Conservation (phyloP, 345 rosid species). For the Hypericum androsaemum region DNA sequence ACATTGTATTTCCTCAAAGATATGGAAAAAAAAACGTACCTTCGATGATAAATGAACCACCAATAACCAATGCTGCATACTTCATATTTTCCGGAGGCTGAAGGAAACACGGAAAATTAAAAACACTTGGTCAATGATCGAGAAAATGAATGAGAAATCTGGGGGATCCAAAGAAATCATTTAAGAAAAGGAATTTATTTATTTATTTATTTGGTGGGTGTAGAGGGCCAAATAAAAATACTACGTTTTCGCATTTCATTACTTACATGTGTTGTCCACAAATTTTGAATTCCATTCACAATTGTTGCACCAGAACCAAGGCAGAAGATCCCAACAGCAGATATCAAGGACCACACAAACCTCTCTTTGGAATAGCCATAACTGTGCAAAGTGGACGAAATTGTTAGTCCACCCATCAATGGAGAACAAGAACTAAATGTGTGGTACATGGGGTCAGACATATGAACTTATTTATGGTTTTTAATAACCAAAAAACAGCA, state of each 20-base stretch:
- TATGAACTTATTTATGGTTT: too few relatives aligned
- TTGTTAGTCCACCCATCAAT: not conserved
- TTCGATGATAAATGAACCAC: constrained; percentile 90
- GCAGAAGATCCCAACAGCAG: constrained; percentile 98
- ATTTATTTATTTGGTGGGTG: too few relatives aligned
- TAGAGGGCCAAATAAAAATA: not conserved
- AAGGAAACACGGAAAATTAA: constrained; percentile 18
- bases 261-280: constrained; percentile 69
- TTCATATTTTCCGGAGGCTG: constrained; percentile 80
- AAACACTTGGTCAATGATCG: constrained; percentile 9
- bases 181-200: constrained; percentile 4
- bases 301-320: constrained; percentile 99
- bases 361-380: constrained; percentile 98
- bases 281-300: constrained; percentile 82
- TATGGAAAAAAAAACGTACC: constrained; percentile 29
- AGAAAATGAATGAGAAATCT: not conserved
- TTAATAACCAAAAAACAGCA: not conserved
- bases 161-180: not conserved
- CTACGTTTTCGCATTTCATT: not conserved
- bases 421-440: not conserved
- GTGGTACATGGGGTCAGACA: too few relatives aligned
- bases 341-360: constrained; percentile 98
- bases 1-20: not conserved
- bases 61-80: constrained; percentile 86
- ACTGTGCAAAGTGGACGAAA: constrained; percentile 30